Evolutionary conservation across 1,139 yeast genomes (phyloP), one percentile per base, ranked within the genome.

Genomic region (Taphrina flavorubra): DNA sequence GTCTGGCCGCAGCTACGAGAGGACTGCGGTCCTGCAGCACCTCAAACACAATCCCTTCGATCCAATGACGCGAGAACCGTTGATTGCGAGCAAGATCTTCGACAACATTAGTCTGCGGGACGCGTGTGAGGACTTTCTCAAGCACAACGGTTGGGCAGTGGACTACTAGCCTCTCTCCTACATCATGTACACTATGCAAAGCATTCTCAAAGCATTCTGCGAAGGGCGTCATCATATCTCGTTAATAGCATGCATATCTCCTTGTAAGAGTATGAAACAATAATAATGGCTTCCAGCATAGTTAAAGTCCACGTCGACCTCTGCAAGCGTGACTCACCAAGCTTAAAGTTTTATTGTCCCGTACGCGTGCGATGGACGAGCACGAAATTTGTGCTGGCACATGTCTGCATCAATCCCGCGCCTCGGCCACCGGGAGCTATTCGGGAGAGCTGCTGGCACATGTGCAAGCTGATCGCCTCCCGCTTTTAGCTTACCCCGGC

Each of bases 1-100:
- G 13, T 79, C 83, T 34, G 86, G 86, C 1, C 82, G 81, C 46
- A 79, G 85, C 1, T 83, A 81, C 73, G 86, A 83, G 71, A 78
- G 80, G 68, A 71, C 81, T 0, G 77, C 79, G 75, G 74, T 83
- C 37, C 67, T 80, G 60, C 80, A 79, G 69, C 83, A 82, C 72
- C 73, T 83, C 60, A 74, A 75, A 57, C 77, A 75, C 46, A 77
- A 78, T 71, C 77, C 79, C 8, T 78, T 78, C 49, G 85, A 83
- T 71, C 85, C 85, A 5, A 75, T 81, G 66, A 78, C 83, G 0
- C 78, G 84, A 65, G 76, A 77, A 66, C 79, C 79, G 0, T 73
- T 82, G 68, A 74, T 74, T n/a, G 79, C 78, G 57, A 72, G 73
- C 49, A 83, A 83, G 65, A 74, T 83, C 57, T 78, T 81, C 61